Evolutionary conservation across 352 stramenopile species (phyloP).

Genomic region (Phytopythium montanum): DNA sequence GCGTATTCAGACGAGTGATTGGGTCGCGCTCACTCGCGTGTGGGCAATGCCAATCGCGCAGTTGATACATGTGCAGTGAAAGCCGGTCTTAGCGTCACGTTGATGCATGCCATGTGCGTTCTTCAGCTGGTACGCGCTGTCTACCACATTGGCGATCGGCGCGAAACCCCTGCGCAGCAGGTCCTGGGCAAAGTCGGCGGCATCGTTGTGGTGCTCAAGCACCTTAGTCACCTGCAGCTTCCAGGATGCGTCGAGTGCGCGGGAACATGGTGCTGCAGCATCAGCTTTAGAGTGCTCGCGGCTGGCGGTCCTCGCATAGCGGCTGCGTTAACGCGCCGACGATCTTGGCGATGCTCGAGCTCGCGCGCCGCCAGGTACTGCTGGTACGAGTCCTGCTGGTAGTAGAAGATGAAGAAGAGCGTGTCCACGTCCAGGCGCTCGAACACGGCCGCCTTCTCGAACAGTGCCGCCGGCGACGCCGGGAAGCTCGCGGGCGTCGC

Average conservation of each 20-base stretch:
- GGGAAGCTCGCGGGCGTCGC: conserved; percentile 90
- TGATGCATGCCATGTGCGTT: conserved; percentile 42
- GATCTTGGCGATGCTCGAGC: no score
- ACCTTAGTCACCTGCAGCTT: conserved; percentile 50
- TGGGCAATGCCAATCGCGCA: conserved; percentile 23
- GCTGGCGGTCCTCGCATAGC: no score
- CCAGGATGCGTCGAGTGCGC: conserved; percentile 69
- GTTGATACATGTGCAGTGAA: conserved; percentile 13
- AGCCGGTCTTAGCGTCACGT: background rate
- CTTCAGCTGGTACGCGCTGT: conserved; percentile 69
- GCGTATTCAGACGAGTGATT: background rate
- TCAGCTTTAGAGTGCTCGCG: no score
- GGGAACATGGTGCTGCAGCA: conserved; percentile 70
- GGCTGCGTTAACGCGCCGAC: no score
- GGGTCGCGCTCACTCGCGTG: no score
- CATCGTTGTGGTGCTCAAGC: conserved; percentile 66
- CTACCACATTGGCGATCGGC: conserved; percentile 48
- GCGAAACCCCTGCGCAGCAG: conserved; percentile 68
- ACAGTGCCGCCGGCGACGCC: conserved; percentile 84
- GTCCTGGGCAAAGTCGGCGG: conserved; percentile 64
- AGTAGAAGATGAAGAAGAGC: conserved; percentile 99
- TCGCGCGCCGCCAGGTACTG: conserved; percentile 98
- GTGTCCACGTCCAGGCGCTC: conserved; percentile 98
- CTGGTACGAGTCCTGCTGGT: conserved; percentile 98
- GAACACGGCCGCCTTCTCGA: conserved; percentile 94